These are phyloP conservation scores for Oryza officinalis DNA, from an alignment of 176 grass and related monocot genomes.

Conservation along the genomic window DNA sequence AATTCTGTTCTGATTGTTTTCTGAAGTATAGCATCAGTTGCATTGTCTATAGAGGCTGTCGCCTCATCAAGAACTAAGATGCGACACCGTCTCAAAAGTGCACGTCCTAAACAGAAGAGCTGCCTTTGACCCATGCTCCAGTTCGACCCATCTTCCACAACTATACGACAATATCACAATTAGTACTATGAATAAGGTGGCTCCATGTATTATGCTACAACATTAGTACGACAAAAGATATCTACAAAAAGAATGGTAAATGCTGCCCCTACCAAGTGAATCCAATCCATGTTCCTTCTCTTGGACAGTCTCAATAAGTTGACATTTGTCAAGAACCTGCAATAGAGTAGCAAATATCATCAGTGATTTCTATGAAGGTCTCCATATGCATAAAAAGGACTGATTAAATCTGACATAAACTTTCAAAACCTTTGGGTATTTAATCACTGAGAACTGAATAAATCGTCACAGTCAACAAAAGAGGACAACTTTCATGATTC, in stretches of 20 bases:
- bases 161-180: conserved; percentile 14
- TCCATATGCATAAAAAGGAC: conserved; percentile 16
- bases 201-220: not conserved
- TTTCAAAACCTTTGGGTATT: not conserved
- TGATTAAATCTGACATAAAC: not conserved
- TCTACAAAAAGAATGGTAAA: not conserved
- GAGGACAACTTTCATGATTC: not conserved
- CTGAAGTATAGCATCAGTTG: conserved; percentile 66
- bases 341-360: not conserved
- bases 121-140: conserved; percentile 99
- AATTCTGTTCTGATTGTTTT: conserved; percentile 65
- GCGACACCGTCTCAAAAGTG: conserved; percentile 46
- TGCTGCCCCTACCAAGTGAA: conserved; percentile 51
- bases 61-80: conserved; percentile 71
- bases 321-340: conserved; percentile 89
- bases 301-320: conserved; percentile 77
- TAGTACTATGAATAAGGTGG: not conserved
- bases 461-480: not conserved
- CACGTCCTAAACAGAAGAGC: conserved; percentile 65
- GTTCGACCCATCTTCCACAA: conserved; percentile 70
- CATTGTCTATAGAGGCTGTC: conserved; percentile 64
- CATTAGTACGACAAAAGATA: not conserved
- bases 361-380: conserved; percentile 6
- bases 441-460: conserved; percentile 9
- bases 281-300: conserved; percentile 80